A percentile compares a stretch with the other conserved stretches of the same genome.
Conservation (phyloP, 306 rosid genomes). For the Fagus crenata region DNA sequence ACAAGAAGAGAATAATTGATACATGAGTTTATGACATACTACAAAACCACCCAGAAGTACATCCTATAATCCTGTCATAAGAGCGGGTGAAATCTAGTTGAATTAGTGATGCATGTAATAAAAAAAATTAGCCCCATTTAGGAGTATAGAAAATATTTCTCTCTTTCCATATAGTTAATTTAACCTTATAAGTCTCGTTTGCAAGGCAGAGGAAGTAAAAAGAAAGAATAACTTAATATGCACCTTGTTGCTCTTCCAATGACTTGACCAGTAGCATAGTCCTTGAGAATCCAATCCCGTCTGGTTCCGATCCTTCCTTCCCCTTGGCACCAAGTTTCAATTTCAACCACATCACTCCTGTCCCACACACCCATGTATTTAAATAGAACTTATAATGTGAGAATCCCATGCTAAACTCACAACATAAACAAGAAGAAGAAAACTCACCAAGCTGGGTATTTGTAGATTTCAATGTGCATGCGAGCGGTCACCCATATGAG, state of each 20-base stretch:
- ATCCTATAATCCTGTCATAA: background rate
- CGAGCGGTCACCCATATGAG: constrained; percentile 99
- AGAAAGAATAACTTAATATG: background rate
- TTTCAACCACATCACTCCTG: constrained; percentile 97
- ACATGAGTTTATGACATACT: too few species aligned
- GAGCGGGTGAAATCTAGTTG: background rate
- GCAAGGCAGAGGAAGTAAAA: background rate
- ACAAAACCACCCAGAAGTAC: background rate
- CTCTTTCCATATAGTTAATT: background rate
- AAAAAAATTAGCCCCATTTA: background rate
- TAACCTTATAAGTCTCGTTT: background rate
- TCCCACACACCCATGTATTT: constrained; percentile 23
- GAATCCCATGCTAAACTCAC: constrained; percentile 9
- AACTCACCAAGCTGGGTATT: constrained; percentile 88
- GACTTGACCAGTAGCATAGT: constrained; percentile 63
- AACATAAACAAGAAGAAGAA: constrained; percentile 19
- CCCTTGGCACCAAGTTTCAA: constrained; percentile 93
- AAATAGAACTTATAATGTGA: constrained; percentile 22
- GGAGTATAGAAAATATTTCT: background rate
- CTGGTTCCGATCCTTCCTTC: constrained; percentile 95
- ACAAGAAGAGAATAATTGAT: too few species aligned
- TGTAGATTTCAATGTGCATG: constrained; percentile 97
- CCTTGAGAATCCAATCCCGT: constrained; percentile 90
- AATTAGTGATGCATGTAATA: background rate
- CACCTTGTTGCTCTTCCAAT: constrained; percentile 98